Base-by-base conservation (phyloP, 2,329 filamentous ascomycete genomes). In the Ophiostoma australiae region DNA sequence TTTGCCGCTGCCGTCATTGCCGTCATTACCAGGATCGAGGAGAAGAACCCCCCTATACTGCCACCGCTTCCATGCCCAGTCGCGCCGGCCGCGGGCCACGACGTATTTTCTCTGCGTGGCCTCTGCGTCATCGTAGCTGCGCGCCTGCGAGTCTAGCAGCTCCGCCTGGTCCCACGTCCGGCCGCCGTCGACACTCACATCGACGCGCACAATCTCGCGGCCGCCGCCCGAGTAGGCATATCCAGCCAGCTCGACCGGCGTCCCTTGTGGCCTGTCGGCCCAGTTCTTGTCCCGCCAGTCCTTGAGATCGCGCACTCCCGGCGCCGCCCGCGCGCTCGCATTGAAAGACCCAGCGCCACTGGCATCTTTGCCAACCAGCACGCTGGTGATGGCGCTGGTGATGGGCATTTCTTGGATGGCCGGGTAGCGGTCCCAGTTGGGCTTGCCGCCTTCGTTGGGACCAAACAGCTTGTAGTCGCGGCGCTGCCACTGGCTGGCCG, bases 201-300 rank as follows among this genome's bases (percentile, higher is more conserved):
- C 89, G 3, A 91, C 89, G n/a, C 89, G 85, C 66, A 89, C 83
- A 73, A 91, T 88, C 76, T 83, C 83, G 41, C 87, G 84, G 1
- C 89, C 89, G 65, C 89, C 89, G 37, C 89, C 89, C 0, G 87
- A 89, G 76, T 89, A 90, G 1, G 89, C 89, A 76, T 90, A 91
- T 0, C 89, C 89, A 69, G 84, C 82, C 4, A 90, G 76, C 0
- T 80, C 79, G 23, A 84, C 77, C 23, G 76, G 76, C n/a, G 52
- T 52, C 6, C 35, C 41, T 15, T 10, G 27, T 11, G 48, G 17
- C 3, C 5, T 6, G 10, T 27, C 2, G 33, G 33, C 3, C 35
- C 23, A 33, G 35, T 44, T 69, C 52, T 17, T 33, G 13, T 35
- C 65, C 48, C 72, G 73, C 74, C 74, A 75, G 13, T 71, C 72